A percentile compares a stretch with the other conserved stretches of the same genome.
phyloP scores from a whole-genome alignment of 345 rosid species.

The Brassica incana region DNA sequence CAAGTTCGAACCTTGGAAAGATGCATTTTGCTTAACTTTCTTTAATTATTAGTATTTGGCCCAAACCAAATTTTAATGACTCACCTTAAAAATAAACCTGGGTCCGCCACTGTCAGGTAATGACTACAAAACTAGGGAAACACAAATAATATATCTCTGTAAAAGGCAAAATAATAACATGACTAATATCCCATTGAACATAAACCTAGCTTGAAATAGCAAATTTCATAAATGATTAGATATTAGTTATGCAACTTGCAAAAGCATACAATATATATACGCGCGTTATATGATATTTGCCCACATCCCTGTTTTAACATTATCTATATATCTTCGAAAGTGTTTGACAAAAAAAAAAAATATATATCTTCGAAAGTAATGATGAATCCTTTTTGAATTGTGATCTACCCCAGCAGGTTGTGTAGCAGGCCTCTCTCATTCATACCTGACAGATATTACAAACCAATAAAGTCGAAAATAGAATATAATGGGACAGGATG shows the following conservation, averaged over 20 bases:
- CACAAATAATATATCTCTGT: background rate
- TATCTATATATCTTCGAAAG: slow-evolving; percentile 1
- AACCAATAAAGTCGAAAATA: slow-evolving; percentile 5
- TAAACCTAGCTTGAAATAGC: slow-evolving; percentile 11
- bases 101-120: background rate
- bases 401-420: slow-evolving; percentile 17
- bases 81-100: too few species aligned
- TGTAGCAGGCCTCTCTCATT: slow-evolving; percentile 32
- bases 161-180: background rate
- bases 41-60: too few species aligned
- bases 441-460: slow-evolving; percentile 29
- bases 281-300: background rate
- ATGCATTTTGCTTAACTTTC: too few species aligned
- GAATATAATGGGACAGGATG: slow-evolving; percentile 11
- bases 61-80: too few species aligned
- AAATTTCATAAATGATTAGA: background rate
- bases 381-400: slow-evolving; percentile 30
- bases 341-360: too few species aligned
- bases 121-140: too few species aligned
- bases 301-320: slow-evolving; percentile 23
- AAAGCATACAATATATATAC: background rate
- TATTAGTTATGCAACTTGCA: slow-evolving; percentile 27
- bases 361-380: slow-evolving; percentile 20
- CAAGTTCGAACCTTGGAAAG: too few species aligned
- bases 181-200: background rate